Conservation (phyloP, 768 basidiomycete species). For the Megacollybia marginata region DNA sequence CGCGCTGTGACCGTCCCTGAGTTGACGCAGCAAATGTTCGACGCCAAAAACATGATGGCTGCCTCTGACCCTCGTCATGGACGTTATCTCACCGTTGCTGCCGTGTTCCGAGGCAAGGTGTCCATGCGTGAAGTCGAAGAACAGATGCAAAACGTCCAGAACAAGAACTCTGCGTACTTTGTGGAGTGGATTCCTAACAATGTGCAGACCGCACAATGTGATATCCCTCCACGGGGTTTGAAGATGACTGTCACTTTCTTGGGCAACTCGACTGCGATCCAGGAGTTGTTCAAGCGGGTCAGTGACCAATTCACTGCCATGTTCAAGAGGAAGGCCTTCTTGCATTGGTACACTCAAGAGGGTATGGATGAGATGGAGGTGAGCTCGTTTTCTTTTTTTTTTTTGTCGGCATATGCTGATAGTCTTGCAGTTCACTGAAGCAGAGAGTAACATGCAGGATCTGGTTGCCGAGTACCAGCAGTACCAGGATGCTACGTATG, state of each 20-base stretch:
- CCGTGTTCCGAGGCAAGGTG: conserved; percentile 98
- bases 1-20: conserved; percentile 97
- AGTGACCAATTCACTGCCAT: conserved; percentile 98
- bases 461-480: conserved; percentile 97
- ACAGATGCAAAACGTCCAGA: conserved; percentile 96
- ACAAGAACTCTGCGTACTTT: conserved; percentile 97
- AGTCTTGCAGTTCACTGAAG: conserved; percentile 77
- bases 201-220: conserved; percentile 95
- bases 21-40: conserved; percentile 98
- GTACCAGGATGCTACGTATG: conserved; percentile 90
- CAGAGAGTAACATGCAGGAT: conserved; percentile 99
- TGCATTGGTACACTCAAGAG: conserved; percentile 99
- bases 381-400: conserved; percentile 5
- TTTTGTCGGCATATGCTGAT: neutral
- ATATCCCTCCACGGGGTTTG: conserved; percentile 90
- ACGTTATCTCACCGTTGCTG: conserved; percentile 94
- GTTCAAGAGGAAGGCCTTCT: conserved; percentile 98
- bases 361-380: conserved; percentile 99
- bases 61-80: conserved; percentile 96
- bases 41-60: conserved; percentile 99
- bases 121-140: conserved; percentile 99
- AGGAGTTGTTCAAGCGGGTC: conserved; percentile 98
- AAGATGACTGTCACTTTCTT: conserved; percentile 98
- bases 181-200: conserved; percentile 99
- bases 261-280: conserved; percentile 95